Base-by-base conservation (phyloP, 495 filamentous ascomycete species). In the Jackrogersella minutella region DNA sequence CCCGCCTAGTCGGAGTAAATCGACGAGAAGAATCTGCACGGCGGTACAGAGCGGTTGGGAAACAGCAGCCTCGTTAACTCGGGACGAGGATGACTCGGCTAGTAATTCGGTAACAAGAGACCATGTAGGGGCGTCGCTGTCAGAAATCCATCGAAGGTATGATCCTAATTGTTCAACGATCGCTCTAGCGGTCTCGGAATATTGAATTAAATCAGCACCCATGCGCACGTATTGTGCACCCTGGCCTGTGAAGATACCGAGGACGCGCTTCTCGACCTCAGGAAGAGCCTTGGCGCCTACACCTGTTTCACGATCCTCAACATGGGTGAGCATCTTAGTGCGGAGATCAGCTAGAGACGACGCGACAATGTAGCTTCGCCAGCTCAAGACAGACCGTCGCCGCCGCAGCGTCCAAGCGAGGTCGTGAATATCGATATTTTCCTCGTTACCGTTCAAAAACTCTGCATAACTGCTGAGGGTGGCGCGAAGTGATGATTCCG, bases 11-110 rank as follows among this genome's bases (percentile, higher is more conserved):
- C 58, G 54, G 0, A 89, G 67, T 2, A 90, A 67, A 4, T 84
- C 76, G 0, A 85, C 82, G 7, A 88, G 58, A 0, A 79, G 73
- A 11, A 85, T 76, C 64, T 85, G 81, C 1, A 85, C 47, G 1
- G 78, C 76, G 3, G 73, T 57, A 22, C 37, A 44, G 1, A 57
- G 11, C 11, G 53, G 37, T 21, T 58, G 54, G 0, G 54, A 58
- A 75, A 37, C 62, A 80, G 5, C 16, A 21, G 33, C 33, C 0
- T 43, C 51, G 1, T 26, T 1, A 10, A 36, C 41, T 0, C 37
- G 26, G 2, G 46, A 44, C 2, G 44, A 14, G 2, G 47, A n/a
- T 11, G 36, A 36, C n/a, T 50, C 2, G 1, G 16, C 16, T 2
- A 54, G 21, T 17, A 59, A 41, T 3, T 36, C 49, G 1, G 55